Conservation (phyloP, 306 rosid genomes). For the Cicer cuneatum region DNA sequence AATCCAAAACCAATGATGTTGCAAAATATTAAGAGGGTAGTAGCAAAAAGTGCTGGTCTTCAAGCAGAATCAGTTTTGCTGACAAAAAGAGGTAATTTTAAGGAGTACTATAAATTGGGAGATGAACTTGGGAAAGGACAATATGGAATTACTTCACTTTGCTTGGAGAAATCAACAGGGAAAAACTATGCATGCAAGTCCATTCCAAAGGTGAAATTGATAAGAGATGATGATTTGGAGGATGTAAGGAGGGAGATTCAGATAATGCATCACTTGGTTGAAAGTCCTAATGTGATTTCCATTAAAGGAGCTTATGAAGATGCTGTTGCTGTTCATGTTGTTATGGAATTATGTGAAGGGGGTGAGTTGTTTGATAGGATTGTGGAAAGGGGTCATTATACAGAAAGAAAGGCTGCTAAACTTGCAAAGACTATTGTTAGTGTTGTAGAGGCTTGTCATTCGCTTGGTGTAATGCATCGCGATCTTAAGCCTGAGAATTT, state of each 20-base stretch:
- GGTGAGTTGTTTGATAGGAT: constrained; percentile 91
- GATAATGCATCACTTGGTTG: constrained; percentile 84
- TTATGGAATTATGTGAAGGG: constrained; percentile 82
- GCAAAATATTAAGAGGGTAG: constrained; percentile 46
- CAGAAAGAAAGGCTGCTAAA: constrained; percentile 78
- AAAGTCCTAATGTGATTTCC: constrained; percentile 55
- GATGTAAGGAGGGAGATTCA: constrained; percentile 89
- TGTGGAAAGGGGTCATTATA: constrained; percentile 64
- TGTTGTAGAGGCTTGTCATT: constrained; percentile 71
- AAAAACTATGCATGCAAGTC: constrained; percentile 80
- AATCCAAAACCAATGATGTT: constrained; percentile 40
- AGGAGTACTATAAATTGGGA: constrained; percentile 64
- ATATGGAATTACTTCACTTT: constrained; percentile 68
- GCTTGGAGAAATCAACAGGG: constrained; percentile 68
- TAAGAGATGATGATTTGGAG: constrained; percentile 61
- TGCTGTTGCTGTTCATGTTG: constrained; percentile 69
- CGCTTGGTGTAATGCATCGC: constrained; percentile 86
- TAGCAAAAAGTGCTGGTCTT: constrained; percentile 61
- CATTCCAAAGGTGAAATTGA: constrained; percentile 66
- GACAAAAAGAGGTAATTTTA: constrained; percentile 63
- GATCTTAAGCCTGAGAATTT: constrained; percentile 93
- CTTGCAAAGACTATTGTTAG: constrained; percentile 70
- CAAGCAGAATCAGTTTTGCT: constrained; percentile 67
- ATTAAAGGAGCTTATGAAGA: constrained; percentile 83
- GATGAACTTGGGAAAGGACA: constrained; percentile 73